Conservation (phyloP, 352 stramenopile species). For the Phytophthora meadii region DNA sequence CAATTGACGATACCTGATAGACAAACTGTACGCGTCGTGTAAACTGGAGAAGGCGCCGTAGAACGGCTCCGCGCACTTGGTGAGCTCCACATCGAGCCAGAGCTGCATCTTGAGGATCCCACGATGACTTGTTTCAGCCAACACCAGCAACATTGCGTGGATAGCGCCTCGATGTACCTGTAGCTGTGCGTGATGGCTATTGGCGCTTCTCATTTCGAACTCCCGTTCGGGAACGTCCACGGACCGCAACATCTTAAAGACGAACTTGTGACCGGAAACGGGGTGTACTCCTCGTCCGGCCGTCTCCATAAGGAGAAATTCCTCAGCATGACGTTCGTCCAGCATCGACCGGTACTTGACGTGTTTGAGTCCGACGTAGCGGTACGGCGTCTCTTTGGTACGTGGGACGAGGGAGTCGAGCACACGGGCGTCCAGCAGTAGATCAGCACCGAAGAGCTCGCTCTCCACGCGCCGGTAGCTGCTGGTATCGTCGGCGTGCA, state of each 20-base stretch:
- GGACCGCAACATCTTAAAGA: constrained; percentile 71
- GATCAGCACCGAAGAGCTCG: constrained; percentile 57
- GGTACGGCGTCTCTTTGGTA: constrained; percentile 73
- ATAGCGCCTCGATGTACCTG: constrained; percentile 62
- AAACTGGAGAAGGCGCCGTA: constrained; percentile 67
- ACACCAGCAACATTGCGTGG: constrained; percentile 66
- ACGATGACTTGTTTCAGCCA: constrained; percentile 62
- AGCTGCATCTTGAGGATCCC: constrained; percentile 74
- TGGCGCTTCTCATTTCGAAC: constrained; percentile 51
- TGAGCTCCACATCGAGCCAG: constrained; percentile 74
- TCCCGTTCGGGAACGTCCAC: constrained; percentile 56
- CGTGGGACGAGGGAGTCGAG: constrained; percentile 71
- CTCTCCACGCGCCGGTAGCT: constrained; percentile 65
- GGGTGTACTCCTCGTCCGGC: constrained; percentile 56
- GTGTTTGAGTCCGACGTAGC: constrained; percentile 82
- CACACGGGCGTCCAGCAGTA: constrained; percentile 73
- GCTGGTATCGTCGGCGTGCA: constrained; percentile 59
- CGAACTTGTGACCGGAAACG: constrained; percentile 46
- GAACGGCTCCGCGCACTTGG: constrained; percentile 56
- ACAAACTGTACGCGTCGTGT: constrained; percentile 74
- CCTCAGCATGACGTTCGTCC: constrained; percentile 61
- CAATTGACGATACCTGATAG: constrained; percentile 65
- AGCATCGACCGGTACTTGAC: constrained; percentile 74
- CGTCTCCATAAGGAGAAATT: constrained; percentile 73
- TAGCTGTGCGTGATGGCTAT: constrained; percentile 53